phyloP scores from a whole-genome alignment of 805 yeast genomes.

The Torulaspora indica region DNA sequence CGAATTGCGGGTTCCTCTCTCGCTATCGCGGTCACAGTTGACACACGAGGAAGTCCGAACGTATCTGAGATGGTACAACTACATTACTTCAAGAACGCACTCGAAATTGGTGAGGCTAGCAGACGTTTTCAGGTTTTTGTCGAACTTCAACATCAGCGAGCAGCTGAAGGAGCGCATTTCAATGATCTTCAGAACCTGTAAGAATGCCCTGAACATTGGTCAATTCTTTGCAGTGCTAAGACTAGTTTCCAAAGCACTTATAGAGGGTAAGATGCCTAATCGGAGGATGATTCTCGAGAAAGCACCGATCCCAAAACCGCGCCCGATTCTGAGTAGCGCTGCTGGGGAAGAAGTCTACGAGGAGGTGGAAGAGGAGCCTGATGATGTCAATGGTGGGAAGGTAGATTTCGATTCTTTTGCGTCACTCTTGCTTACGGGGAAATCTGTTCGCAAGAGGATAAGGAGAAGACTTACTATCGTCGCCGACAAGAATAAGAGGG shows the following conservation, averaged over 20 bases:
- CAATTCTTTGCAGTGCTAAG: constrained; percentile 87
- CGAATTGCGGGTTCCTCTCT: constrained; percentile 51
- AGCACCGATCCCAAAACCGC: constrained; percentile 75
- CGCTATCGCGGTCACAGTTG: constrained; percentile 62
- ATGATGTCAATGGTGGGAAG: constrained; percentile 30
- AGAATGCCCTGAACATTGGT: constrained; percentile 69
- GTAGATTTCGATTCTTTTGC: constrained; percentile 85
- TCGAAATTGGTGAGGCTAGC: constrained; percentile 60
- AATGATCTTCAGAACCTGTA: constrained; percentile 47
- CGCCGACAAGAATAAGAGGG: constrained; percentile 50
- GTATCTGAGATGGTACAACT: constrained; percentile 90
- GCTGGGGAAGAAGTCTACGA: constrained; percentile 47
- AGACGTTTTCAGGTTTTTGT: constrained; percentile 74
- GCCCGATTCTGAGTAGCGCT: constrained; percentile 64
- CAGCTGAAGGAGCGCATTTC: constrained; percentile 47
- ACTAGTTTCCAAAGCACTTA: constrained; percentile 65
- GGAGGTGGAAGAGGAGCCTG: constrained; percentile 34
- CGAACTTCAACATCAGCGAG: constrained; percentile 65
- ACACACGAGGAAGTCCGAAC: constrained; percentile 76
- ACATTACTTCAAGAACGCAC: constrained; percentile 66
- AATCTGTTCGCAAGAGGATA: constrained; percentile 47
- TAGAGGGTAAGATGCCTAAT: constrained; percentile 47
- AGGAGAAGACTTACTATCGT: constrained; percentile 33
- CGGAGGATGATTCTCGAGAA: constrained; percentile 47
- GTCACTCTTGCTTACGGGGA: constrained; percentile 76